phyloP scores from a whole-genome alignment of 2,329 filamentous ascomycete species.

The Sporothrix luriei region DNA sequence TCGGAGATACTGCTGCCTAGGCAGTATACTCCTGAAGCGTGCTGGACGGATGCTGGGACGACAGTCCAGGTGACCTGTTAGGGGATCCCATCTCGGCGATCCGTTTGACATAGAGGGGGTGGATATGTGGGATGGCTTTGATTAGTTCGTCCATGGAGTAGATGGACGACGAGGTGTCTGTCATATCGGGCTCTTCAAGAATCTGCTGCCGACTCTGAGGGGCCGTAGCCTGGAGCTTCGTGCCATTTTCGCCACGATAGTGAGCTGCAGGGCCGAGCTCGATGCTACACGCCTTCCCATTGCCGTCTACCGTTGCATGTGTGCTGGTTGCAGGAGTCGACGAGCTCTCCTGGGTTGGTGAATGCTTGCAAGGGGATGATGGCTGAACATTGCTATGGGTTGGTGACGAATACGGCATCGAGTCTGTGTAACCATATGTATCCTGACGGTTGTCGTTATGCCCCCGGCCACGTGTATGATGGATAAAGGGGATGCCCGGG shows the following conservation, averaged over 20 bases:
- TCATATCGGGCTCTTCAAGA: conserved; percentile 25
- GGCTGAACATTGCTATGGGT: conserved; percentile 5
- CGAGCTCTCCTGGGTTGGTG: neutral
- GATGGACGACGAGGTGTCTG: conserved; percentile 40
- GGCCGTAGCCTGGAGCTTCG: neutral
- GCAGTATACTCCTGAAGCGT: conserved; percentile 35
- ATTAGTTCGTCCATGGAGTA: conserved; percentile 42
- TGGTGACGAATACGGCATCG: conserved; percentile 7
- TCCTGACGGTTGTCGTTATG: neutral
- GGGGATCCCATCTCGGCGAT: conserved; percentile 27
- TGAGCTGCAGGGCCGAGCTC: neutral
- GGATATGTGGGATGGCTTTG: conserved; percentile 36
- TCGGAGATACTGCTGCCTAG: conserved; percentile 33
- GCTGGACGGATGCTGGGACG: conserved; percentile 20
- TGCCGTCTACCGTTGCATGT: neutral
- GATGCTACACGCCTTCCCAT: neutral
- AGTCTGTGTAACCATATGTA: neutral
- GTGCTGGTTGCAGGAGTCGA: neutral
- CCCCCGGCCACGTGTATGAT: conserved; percentile 2
- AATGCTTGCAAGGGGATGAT: conserved; percentile 7
- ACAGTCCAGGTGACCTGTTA: conserved; percentile 4
- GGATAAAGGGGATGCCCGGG: neutral
- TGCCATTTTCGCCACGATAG: neutral
- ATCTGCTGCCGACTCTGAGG: neutral
- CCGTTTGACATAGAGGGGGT: conserved; percentile 40